Conservation (phyloP, 1,139 yeast species). For the Debaryomyces sp. region DNA sequence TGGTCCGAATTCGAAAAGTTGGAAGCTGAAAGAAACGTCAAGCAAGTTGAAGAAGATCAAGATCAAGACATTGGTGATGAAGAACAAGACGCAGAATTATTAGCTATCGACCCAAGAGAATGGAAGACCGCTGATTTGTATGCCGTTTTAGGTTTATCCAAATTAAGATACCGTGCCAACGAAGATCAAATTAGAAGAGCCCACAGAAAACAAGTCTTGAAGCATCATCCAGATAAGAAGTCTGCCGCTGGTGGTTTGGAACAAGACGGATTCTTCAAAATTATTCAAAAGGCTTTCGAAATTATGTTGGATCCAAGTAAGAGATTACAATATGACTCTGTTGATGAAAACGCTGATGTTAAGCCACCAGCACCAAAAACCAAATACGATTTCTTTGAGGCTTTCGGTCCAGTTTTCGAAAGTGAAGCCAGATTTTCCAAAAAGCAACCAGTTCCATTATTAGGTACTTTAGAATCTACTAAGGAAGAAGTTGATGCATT, state of each 20-base stretch:
- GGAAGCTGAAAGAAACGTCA: constrained; percentile 90
- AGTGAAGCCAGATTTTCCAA: constrained; percentile 91
- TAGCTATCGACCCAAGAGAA: constrained; percentile 92
- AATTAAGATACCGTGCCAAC: constrained; percentile 88
- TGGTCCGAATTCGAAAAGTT: constrained; percentile 97
- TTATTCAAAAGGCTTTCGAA: constrained; percentile 96
- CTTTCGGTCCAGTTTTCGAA: constrained; percentile 91
- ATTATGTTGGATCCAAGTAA: constrained; percentile 80
- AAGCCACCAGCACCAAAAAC: constrained; percentile 69
- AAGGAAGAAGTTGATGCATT: constrained; percentile 87
- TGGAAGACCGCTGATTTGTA: constrained; percentile 97
- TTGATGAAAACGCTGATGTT: constrained; percentile 86
- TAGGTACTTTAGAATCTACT: constrained; percentile 70
- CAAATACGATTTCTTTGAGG: constrained; percentile 79
- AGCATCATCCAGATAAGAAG: constrained; percentile 98
- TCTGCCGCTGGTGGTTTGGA: constrained; percentile 83
- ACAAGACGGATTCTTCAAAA: constrained; percentile 97
- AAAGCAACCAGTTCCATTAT: constrained; percentile 81
- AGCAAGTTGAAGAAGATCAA: constrained; percentile 64
- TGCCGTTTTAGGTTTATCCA: constrained; percentile 92
- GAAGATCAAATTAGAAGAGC: constrained; percentile 95
- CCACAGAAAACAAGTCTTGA: constrained; percentile 94
- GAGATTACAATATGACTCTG: constrained; percentile 94
- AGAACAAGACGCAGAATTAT: constrained; percentile 79
- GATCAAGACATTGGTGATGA: constrained; percentile 78